Percentiles rank a stretch among this genome's conserved stretches.
phyloP scores from a whole-genome alignment of 1,284 basidiomycete genomes.

The Leccinum pachyderme region DNA sequence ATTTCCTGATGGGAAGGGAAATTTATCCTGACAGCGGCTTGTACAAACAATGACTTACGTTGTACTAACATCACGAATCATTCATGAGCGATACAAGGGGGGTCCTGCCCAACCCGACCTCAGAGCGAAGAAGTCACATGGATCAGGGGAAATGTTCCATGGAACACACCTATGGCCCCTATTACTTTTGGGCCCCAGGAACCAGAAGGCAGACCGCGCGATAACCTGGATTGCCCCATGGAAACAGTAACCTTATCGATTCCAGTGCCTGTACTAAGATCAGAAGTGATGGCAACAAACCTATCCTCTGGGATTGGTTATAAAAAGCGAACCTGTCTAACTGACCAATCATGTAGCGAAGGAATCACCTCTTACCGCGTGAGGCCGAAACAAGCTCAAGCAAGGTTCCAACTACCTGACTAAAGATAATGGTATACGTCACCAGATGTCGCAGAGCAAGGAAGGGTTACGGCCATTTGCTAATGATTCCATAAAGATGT shows the following conservation, averaged over 20 bases:
- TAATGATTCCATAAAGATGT: constrained; percentile 6
- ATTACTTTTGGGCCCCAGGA: neutral
- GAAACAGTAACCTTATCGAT: constrained; percentile 6
- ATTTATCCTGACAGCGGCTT: neutral
- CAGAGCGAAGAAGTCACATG: constrained; percentile 1
- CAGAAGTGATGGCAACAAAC: constrained; percentile 9
- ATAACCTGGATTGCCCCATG: neutral
- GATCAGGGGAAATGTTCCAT: neutral
- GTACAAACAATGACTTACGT: constrained; percentile 3
- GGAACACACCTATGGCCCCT: constrained; percentile 9
- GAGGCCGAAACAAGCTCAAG: constrained; percentile 21
- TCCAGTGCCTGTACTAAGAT: constrained; percentile 13
- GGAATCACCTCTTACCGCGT: constrained; percentile 14
- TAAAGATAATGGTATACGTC: constrained; percentile 1
- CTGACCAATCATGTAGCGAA: neutral
- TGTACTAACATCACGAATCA: constrained; percentile 19
- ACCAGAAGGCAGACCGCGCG: constrained; percentile 15
- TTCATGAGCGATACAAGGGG: constrained; percentile 21
- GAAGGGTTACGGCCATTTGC: neutral
- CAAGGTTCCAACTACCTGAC: constrained; percentile 10
- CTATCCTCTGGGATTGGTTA: constrained; percentile 18
- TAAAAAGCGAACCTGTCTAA: constrained; percentile 14
- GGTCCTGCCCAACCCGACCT: constrained; percentile 14
- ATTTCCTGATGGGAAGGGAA: too few species aligned
- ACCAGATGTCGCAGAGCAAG: constrained; percentile 7